These are phyloP conservation scores for Ammopiptanthus mongolicus DNA, from an alignment of 306 rosid species.

Conservation along the genomic window DNA sequence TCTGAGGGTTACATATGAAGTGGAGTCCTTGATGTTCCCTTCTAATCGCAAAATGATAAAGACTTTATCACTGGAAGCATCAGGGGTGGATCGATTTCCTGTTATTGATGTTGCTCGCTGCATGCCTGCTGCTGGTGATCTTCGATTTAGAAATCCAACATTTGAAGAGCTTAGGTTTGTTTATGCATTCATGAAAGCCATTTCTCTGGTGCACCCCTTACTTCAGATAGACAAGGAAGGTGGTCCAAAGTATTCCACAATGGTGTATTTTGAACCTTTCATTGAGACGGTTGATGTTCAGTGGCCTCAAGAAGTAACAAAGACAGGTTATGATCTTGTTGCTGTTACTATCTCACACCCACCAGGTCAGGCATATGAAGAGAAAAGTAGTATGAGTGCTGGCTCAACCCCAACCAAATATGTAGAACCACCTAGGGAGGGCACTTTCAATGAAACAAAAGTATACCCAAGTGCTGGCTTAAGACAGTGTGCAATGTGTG, in stretches of 20 bases:
- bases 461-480: slow-evolving; percentile 15
- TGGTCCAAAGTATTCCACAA: slow-evolving; percentile 47
- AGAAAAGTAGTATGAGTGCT: slow-evolving; percentile 21
- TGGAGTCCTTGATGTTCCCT: slow-evolving; percentile 56
- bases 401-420: slow-evolving; percentile 33
- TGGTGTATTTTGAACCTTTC: slow-evolving; percentile 46
- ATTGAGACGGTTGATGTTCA: slow-evolving; percentile 71
- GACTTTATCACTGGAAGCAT: slow-evolving; percentile 30
- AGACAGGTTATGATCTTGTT: slow-evolving; percentile 32
- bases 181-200: slow-evolving; percentile 59
- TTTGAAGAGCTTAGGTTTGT: slow-evolving; percentile 61
- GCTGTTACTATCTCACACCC: slow-evolving; percentile 31
- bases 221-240: slow-evolving; percentile 53
- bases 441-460: slow-evolving; percentile 17
- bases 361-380: slow-evolving; percentile 29
- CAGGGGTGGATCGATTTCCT: slow-evolving; percentile 49
- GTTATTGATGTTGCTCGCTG: slow-evolving; percentile 64
- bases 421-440: slow-evolving; percentile 20
- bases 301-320: slow-evolving; percentile 38
- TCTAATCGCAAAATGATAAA: slow-evolving; percentile 56
- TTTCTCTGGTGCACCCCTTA: slow-evolving; percentile 55
- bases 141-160: slow-evolving; percentile 50
- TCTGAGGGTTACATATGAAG: slow-evolving; percentile 56
- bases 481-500: slow-evolving; percentile 34
- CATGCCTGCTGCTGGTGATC: slow-evolving; percentile 31